Evolutionary conservation across 768 basidiomycete species (phyloP).

Genomic region (Chalciporus pseudorubinellus): DNA sequence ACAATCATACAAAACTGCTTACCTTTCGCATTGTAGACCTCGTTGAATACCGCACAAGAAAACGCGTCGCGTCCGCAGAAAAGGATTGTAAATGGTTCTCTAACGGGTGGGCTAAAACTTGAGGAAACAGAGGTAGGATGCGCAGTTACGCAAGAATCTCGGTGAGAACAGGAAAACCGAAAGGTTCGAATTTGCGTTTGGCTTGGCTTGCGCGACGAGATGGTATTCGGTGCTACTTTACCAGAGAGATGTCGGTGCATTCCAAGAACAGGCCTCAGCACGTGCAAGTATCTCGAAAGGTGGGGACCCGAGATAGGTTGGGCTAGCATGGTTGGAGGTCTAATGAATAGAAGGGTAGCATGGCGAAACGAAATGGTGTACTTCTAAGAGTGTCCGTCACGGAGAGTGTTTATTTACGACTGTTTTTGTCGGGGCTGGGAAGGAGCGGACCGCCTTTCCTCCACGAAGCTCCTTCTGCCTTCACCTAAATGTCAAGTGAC

Average conservation of each 20-base stretch:
- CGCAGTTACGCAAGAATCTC: not conserved
- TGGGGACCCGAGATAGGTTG: not conserved
- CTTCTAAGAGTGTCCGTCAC: no score
- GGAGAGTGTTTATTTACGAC: no score
- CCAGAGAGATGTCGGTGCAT: not conserved
- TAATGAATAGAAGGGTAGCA: not conserved
- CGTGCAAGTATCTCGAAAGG: not conserved
- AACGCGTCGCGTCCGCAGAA: slow-evolving; percentile 91
- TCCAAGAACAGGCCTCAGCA: not conserved
- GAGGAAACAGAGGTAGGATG: not conserved
- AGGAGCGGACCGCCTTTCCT: no score
- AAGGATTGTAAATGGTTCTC: slow-evolving; percentile 63
- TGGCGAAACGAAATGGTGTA: no score
- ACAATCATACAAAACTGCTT: slow-evolving; percentile 13
- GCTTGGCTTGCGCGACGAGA: not conserved
- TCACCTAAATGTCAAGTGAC: no score
- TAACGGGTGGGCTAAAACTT: not conserved
- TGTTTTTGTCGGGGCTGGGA: no score
- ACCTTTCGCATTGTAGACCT: slow-evolving; percentile 66
- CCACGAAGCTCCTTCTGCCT: no score
- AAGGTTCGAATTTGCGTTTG: not conserved
- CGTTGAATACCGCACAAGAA: slow-evolving; percentile 69
- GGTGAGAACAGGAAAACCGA: not conserved
- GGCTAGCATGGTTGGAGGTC: not conserved
- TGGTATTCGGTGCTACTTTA: no score